These are phyloP conservation scores for Andrographis paniculata DNA, from an alignment of 305 asterid species.

Conservation along the genomic window DNA sequence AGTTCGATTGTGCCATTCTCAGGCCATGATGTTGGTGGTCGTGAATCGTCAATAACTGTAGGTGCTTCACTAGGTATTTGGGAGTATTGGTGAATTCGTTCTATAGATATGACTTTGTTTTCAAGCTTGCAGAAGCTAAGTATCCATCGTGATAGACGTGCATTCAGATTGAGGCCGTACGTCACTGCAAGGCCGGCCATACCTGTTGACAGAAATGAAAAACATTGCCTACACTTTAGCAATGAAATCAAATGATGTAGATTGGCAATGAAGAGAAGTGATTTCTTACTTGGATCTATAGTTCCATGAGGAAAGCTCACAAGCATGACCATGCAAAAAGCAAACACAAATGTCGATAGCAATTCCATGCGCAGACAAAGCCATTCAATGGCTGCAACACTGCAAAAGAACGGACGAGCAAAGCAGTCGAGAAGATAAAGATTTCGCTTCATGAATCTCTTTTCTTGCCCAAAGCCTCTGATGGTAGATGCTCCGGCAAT, in stretches of 20 bases:
- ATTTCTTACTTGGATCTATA: conserved; percentile 94
- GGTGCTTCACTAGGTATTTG: conserved; percentile 94
- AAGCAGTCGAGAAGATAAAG: conserved; percentile 95
- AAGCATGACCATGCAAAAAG: conserved; percentile 93
- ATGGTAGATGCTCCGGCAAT: conserved; percentile 98
- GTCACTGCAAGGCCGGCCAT: conserved; percentile 99
- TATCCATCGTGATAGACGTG: conserved; percentile 95
- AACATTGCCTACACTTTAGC: no score
- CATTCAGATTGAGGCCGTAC: conserved; percentile 91
- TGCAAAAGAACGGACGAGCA: conserved; percentile 96
- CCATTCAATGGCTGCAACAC: conserved; percentile 98
- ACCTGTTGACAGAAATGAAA: conserved; percentile 37
- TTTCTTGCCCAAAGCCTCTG: conserved; percentile 98
- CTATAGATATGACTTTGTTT: conserved; percentile 91
- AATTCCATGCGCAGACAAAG: conserved; percentile 97
- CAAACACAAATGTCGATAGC: conserved; percentile 91
- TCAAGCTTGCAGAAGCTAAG: conserved; percentile 99
- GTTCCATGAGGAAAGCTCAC: conserved; percentile 94
- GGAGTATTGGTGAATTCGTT: conserved; percentile 92
- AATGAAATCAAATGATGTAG: no score
- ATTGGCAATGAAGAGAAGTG: no score
- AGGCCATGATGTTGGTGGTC: conserved; percentile 86
- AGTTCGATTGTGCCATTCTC: conserved; percentile 74
- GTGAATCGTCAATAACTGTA: conserved; percentile 49
- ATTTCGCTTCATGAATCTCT: conserved; percentile 96